Percentiles rank a stretch among this genome's conserved stretches.
These are phyloP conservation scores for Byssoonygena ceratinophila DNA, from an alignment of 2,329 filamentous ascomycete genomes.

Conservation along the genomic window DNA sequence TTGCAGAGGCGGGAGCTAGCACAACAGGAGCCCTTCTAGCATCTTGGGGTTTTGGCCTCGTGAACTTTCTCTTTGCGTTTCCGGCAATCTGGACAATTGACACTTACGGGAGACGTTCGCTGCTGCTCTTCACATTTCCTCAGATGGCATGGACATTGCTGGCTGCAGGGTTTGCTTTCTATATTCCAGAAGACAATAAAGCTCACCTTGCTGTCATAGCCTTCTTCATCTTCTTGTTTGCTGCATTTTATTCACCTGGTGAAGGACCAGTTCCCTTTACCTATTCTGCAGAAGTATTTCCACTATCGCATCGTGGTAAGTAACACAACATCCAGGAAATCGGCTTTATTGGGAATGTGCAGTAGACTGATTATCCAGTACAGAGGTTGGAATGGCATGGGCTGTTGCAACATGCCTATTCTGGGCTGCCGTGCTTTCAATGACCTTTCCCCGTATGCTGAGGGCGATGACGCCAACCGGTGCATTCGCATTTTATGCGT, in stretches of 20 bases:
- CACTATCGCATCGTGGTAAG: conserved; percentile 43
- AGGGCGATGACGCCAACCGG: conserved; percentile 41
- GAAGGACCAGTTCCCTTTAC: conserved; percentile 48
- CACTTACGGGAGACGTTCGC: conserved; percentile 52
- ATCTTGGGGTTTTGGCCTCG: conserved; percentile 54
- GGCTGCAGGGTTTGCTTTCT: conserved; percentile 50
- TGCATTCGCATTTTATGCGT: conserved; percentile 52
- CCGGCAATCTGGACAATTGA: conserved; percentile 57
- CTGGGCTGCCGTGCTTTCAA: conserved; percentile 42
- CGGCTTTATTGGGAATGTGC: not conserved
- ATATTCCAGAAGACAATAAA: conserved; percentile 36
- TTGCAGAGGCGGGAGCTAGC: conserved; percentile 45
- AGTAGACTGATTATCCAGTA: conserved; percentile 19
- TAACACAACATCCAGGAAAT: not conserved
- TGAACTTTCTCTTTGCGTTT: conserved; percentile 57
- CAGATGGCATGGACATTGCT: conserved; percentile 59
- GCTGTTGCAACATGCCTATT: conserved; percentile 38
- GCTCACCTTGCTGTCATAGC: conserved; percentile 46
- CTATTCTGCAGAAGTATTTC: conserved; percentile 48
- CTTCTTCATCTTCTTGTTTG: conserved; percentile 55
- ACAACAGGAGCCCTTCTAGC: conserved; percentile 49
- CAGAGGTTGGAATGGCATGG: conserved; percentile 42
- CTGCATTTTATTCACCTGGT: conserved; percentile 53
- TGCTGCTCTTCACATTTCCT: conserved; percentile 56
- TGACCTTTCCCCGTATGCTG: conserved; percentile 42